These are phyloP conservation scores for Komagataella mondaviorum DNA, from an alignment of 805 yeast genomes.

Conservation along the genomic window DNA sequence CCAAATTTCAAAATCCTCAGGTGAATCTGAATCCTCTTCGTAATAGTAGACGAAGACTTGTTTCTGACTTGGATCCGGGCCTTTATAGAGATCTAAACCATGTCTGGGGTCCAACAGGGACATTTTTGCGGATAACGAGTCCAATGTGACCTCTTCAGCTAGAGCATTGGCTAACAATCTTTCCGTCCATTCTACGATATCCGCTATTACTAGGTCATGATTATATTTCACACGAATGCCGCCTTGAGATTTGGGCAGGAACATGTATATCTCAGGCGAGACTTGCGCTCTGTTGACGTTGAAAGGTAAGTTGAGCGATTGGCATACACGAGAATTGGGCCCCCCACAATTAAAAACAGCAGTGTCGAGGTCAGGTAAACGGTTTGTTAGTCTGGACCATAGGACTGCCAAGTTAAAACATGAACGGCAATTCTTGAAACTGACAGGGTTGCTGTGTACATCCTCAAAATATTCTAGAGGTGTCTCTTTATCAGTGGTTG, in stretches of 20 bases:
- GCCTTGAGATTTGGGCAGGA: constrained; percentile 39
- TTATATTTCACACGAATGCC: constrained; percentile 34
- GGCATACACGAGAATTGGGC: constrained; percentile 35
- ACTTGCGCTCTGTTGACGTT: not conserved
- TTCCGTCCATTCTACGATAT: constrained; percentile 28
- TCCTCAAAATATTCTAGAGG: constrained; percentile 17
- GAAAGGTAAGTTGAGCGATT: constrained; percentile 27
- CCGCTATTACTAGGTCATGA: constrained; percentile 10
- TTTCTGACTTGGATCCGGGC: not conserved
- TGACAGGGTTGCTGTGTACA: constrained; percentile 14
- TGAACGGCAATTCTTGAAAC: constrained; percentile 29
- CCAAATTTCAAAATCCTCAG: constrained; percentile 51
- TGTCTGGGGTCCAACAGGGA: constrained; percentile 2
- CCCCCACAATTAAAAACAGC: constrained; percentile 48
- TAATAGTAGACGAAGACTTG: constrained; percentile 35
- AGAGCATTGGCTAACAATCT: constrained; percentile 33
- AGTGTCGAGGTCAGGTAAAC: constrained; percentile 23
- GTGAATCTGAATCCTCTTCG: constrained; percentile 33
- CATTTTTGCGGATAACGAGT: constrained; percentile 11
- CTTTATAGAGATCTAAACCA: not conserved
- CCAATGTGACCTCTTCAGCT: constrained; percentile 17
- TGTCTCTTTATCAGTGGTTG: constrained; percentile 31
- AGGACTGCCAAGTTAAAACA: constrained; percentile 36
- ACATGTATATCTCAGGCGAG: constrained; percentile 14
- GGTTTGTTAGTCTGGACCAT: constrained; percentile 47